Percentiles rank a stretch among this genome's conserved stretches.
Evolutionary conservation across 2,329 filamentous ascomycete species (phyloP).

Genomic region (Pseudogymnoascus sp.): DNA sequence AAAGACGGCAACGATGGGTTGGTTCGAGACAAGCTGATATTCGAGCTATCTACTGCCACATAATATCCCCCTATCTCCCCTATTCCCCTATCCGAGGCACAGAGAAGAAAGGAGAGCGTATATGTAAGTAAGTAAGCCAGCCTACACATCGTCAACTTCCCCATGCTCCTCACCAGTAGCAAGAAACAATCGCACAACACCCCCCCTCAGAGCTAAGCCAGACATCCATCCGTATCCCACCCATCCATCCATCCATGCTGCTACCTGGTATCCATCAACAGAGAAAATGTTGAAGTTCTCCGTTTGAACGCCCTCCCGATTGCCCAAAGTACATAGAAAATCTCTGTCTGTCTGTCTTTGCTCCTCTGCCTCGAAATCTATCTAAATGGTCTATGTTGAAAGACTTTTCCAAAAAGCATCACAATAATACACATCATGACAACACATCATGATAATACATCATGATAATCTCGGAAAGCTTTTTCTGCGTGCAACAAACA

Average conservation of each 20-base stretch:
- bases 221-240: background rate
- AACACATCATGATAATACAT: background rate
- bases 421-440: background rate
- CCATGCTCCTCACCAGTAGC: background rate
- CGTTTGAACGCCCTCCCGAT: constrained; percentile 26
- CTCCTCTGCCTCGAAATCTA: constrained; percentile 13
- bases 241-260: background rate
- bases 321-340: constrained; percentile 19
- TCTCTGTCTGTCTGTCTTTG: constrained; percentile 20
- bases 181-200: background rate
- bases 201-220: background rate
- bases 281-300: constrained; percentile 33
- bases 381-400: constrained; percentile 31
- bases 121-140: background rate
- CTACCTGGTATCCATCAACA: background rate
- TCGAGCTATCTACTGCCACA: background rate
- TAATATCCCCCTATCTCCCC: background rate
- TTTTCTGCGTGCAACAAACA: background rate
- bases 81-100: background rate
- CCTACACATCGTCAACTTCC: background rate
- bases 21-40: constrained; percentile 1
- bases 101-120: background rate
- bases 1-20: background rate
- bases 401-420: constrained; percentile 25
- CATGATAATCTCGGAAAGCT: background rate